A percentile compares a stretch with the other conserved stretches of the same genome.
Evolutionary conservation across 176 grass and related monocot species (phyloP).

Genomic region (Dactylis glomerata): DNA sequence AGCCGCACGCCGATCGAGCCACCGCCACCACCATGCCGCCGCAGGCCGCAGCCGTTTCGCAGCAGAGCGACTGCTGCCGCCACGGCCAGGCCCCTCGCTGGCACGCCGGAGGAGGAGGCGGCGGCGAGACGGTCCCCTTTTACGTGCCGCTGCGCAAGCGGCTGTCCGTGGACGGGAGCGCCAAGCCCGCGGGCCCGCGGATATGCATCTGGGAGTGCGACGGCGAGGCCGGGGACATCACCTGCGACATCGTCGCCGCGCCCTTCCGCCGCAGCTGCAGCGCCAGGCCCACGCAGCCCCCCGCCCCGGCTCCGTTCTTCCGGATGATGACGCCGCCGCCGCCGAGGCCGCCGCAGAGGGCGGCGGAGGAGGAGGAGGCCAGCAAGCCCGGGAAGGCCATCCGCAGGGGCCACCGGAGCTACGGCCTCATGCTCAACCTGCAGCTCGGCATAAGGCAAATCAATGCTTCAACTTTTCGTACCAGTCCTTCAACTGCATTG

Average conservation of each 20-base stretch:
- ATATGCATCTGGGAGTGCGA: constrained; percentile 94
- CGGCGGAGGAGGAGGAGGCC: neutral
- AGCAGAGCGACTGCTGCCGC: constrained; percentile 27
- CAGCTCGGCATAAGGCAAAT: constrained; percentile 75
- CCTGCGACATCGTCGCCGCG: constrained; percentile 66
- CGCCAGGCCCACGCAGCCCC: constrained; percentile 26
- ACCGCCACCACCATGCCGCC: constrained; percentile 30
- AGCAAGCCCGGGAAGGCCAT: constrained; percentile 57
- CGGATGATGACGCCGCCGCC: constrained; percentile 40
- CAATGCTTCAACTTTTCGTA: constrained; percentile 2
- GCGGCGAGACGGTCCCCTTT: constrained; percentile 29
- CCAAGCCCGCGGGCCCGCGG: constrained; percentile 40
- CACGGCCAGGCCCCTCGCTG: constrained; percentile 5
- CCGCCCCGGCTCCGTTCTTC: constrained; percentile 15
- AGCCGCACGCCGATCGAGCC: neutral
- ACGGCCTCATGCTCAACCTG: constrained; percentile 71
- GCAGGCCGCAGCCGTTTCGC: neutral
- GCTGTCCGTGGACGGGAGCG: constrained; percentile 42
- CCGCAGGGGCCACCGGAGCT: constrained; percentile 68
- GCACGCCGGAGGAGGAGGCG: neutral
- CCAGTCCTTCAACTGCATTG: neutral
- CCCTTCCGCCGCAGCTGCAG: constrained; percentile 46
- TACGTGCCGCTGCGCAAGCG: constrained; percentile 50
- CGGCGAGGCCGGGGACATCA: constrained; percentile 78
- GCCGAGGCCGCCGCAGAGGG: constrained; percentile 8